Evolutionary conservation across 2,329 filamentous ascomycete species (phyloP), one percentile per base, ranked within the genome.

Genomic region (Pseudopyrenochaeta lycopersici): DNA sequence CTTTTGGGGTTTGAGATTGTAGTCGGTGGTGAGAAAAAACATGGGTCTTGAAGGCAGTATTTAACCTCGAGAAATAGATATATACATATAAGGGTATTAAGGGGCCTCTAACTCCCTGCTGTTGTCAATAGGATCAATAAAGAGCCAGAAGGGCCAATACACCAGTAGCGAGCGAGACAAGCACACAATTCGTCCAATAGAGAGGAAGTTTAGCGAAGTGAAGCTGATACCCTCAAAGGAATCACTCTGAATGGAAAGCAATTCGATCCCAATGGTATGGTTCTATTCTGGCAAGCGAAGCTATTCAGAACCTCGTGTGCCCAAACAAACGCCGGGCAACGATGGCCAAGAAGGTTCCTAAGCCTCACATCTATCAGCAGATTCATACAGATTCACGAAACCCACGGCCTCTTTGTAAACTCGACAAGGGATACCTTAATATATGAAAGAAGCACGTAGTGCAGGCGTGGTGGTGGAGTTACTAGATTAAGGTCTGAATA

Each of bases 401-500:
- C 49, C 18, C 41, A 32, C 7, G 33, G 9, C n/a, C n/a, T 20
- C 18, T 38, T 56, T 56, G 18, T 27, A 15, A 29, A n/a, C n/a
- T 39, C 5, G 31, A 59, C 29, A 58, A 64, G 59, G 53, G 54
- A 58, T 61, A 56, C 27, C 56, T 57, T 42, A 52, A 45, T 46
- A 36, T 36, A 40, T 41, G 46, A 54, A 46, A 56, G 54, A 52
- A 31, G 49, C 41, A 23, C 33, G 45, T 51, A 46, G 54, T 58
- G 58, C 61, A 60, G 49, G 49, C 18, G 48, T 49, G 41, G 29
- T 52, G 33, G 40, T 58, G 46, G 47, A 36, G 33, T 63, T 58
- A 30, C 61, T 62, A 42, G 30, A 63, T 67, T 54, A n/a, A 60
- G 66, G 59, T 59, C 53, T 70, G 59, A 72, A 72, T 72, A 73